Evolutionary conservation across 2,329 filamentous ascomycete genomes (phyloP).

Genomic region (Aspergillus ibericus): DNA sequence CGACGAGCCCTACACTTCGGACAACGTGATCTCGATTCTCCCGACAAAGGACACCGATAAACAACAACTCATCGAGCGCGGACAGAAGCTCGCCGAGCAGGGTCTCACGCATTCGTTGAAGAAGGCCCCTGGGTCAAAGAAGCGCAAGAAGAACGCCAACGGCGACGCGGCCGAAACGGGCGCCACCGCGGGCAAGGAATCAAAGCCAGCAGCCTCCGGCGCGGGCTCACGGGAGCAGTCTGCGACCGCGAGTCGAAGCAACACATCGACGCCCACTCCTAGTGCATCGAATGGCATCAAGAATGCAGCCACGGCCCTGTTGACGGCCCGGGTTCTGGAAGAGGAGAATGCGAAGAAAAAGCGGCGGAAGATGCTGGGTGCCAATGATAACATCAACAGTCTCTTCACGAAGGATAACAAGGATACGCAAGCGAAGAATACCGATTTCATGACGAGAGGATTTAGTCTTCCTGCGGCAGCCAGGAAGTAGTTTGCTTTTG

Average conservation of each 20-base stretch:
- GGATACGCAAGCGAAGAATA: conserved; percentile 43
- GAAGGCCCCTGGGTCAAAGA: conserved; percentile 66
- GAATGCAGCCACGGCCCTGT: conserved; percentile 77
- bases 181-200: conserved; percentile 37
- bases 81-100: conserved; percentile 66
- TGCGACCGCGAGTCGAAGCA: conserved; percentile 26
- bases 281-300: conserved; percentile 67
- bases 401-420: conserved; percentile 52
- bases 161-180: conserved; percentile 36
- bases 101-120: conserved; percentile 86
- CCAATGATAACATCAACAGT: conserved; percentile 57
- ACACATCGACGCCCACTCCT: conserved; percentile 35
- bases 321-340: conserved; percentile 82
- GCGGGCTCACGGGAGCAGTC: conserved; percentile 9
- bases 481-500: conserved; percentile 31
- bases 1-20: conserved; percentile 67
- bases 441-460: conserved; percentile 61
- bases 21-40: conserved; percentile 81
- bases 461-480: conserved; percentile 52
- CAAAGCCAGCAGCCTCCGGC: conserved; percentile 11
- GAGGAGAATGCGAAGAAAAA: conserved; percentile 85
- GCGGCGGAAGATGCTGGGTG: conserved; percentile 67
- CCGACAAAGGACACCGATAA: conserved; percentile 71
- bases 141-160: conserved; percentile 71
- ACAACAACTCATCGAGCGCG: conserved; percentile 63